These are phyloP conservation scores for Aschersonia sp. DNA, from an alignment of 2,329 filamentous ascomycete species.

Conservation along the genomic window DNA sequence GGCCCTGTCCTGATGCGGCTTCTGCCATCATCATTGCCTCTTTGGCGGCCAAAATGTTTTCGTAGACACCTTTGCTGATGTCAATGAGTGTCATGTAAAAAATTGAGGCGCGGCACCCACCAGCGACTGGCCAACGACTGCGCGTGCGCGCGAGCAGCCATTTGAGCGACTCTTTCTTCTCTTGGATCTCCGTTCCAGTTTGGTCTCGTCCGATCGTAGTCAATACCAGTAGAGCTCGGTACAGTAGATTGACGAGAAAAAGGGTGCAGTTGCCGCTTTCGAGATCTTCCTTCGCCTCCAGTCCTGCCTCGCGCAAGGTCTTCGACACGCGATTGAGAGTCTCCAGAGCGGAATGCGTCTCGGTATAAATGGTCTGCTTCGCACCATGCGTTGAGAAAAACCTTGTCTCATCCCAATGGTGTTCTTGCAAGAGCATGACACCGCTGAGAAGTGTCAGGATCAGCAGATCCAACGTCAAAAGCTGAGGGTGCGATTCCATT, in stretches of 20 bases:
- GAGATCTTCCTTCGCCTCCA: neutral
- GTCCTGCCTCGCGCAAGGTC: neutral
- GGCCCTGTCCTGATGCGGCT: neutral
- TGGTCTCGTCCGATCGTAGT: neutral
- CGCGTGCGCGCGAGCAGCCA: neutral
- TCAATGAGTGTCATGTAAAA: neutral
- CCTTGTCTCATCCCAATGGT: neutral
- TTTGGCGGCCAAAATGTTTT: neutral
- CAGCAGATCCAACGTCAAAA: neutral
- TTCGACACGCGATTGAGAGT: neutral
- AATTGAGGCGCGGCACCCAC: neutral
- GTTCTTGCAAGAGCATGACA: constrained; percentile 2
- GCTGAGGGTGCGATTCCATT: neutral
- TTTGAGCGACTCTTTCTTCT: neutral
- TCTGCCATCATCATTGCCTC: neutral
- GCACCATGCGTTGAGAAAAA: neutral
- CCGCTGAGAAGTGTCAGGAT: neutral
- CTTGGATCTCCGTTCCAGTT: neutral
- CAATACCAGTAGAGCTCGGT: neutral
- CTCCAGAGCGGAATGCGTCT: neutral
- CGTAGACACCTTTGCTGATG: neutral
- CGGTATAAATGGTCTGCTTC: neutral
- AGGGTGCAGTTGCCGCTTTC: neutral
- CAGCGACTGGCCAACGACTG: neutral
- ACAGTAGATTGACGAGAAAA: neutral